Evolutionary conservation across 371 early-diverging fungal species (phyloP), one percentile per base, ranked within the genome.

Genomic region (Mortierella sp.): DNA sequence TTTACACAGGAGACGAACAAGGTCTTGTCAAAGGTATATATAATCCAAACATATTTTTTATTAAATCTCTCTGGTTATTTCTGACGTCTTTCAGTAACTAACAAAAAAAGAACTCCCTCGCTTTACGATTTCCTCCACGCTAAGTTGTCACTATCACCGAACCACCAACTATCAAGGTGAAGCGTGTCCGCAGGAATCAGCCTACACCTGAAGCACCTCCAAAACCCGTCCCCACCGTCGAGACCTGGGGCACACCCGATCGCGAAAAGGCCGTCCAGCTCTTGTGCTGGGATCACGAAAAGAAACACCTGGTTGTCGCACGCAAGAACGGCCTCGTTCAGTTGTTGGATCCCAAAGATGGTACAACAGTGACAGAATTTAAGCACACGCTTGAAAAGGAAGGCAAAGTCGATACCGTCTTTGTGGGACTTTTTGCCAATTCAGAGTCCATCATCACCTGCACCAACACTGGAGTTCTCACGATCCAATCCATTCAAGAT

Each of bases 1-100:
- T 78, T 61, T 87, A 82, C 61, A 90, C 90, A 27, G 92, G 92
- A 42, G 93, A 93, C 80, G 92, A 93, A 69, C 84, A 84, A 32
- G 93, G 93, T 15, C 82, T 93, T 61, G 69, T 91, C 47, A 93
- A 93, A 82, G 81, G 89, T 87, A 81, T 63, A 53, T 24, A 42
- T 14, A 19, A 3, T 41, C 21, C 32, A 23, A 28, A 5, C 11
- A 2, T 27, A 19, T 31, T 26, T 28, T 28, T 50, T 26, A 12
- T n/a, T 27, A 7, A 7, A 11, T 17, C 11, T 43, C 44, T 21
- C 8, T 44, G 21, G 23, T 8, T 44, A 19, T 21, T n/a, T 19
- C 21, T 21, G 19, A 5, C 14, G 44, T 31, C n/a, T n/a, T n/a
- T n/a, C n/a, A n/a, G n/a, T n/a, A n/a, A n/a, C n/a, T n/a, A n/a